Evolutionary conservation across 2,329 filamentous ascomycete species (phyloP).

Genomic region (Sclerotinia glacialis): DNA sequence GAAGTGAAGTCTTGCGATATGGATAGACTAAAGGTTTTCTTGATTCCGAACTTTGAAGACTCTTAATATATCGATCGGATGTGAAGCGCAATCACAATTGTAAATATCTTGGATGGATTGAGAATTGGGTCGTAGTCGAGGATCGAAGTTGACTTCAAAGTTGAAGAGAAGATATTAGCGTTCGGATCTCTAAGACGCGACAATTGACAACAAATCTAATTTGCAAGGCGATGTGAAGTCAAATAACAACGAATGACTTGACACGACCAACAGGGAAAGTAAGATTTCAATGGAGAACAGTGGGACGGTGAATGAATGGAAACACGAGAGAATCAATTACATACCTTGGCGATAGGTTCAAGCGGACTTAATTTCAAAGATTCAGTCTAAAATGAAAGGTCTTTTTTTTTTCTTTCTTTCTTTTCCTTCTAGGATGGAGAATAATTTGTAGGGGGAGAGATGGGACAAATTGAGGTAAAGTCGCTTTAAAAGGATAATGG

Average conservation of each 20-base stretch:
- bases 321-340: conserved; percentile 15
- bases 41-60: neutral
- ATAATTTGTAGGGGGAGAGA: conserved; percentile 20
- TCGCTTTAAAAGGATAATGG: neutral
- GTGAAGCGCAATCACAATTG: neutral
- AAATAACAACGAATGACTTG: neutral
- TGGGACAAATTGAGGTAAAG: conserved; percentile 10
- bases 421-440: conserved; percentile 3
- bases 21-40: conserved; percentile 27
- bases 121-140: neutral
- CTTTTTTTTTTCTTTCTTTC: no score
- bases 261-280: neutral
- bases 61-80: neutral
- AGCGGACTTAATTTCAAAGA: conserved; percentile 5
- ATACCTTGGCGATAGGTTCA: conserved; percentile 31
- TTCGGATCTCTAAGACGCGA: conserved; percentile 20
- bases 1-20: conserved; percentile 37
- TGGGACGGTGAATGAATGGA: neutral
- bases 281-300: conserved; percentile 3
- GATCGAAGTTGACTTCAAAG: conserved; percentile 23
- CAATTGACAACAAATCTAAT: neutral
- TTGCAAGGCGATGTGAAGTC: conserved; percentile 1
- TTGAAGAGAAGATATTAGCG: conserved; percentile 28
- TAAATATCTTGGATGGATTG: neutral
- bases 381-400: conserved; percentile 12